A percentile compares a stretch with the other conserved stretches of the same genome.
These are phyloP conservation scores for Ustilago curta DNA, from an alignment of 1,284 basidiomycete species.

Conservation along the genomic window DNA sequence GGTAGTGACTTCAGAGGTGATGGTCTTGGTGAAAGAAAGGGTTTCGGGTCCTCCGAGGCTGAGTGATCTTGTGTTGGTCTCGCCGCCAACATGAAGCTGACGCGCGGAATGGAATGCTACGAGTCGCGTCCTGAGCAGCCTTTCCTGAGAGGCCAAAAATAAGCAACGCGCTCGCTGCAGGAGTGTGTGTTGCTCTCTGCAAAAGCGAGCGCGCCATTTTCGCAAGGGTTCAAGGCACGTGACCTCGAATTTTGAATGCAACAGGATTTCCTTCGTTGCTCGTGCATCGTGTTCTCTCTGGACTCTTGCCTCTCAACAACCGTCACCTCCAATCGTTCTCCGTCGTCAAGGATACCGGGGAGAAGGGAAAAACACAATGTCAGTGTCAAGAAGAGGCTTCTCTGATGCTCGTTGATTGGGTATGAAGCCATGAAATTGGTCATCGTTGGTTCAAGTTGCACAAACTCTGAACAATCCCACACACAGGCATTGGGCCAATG, in stretches of 20 bases:
- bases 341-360: not conserved
- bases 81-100: not conserved
- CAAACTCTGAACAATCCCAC: not conserved
- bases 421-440: not conserved
- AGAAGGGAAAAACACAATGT: not conserved
- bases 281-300: not conserved
- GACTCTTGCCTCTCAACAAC: not conserved
- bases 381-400: no score
- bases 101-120: conserved; percentile 5
- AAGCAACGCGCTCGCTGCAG: conserved; percentile 11
- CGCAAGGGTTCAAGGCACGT: conserved; percentile 18
- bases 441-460: not conserved
- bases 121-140: conserved; percentile 26
- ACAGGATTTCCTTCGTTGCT: not conserved
- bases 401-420: not conserved
- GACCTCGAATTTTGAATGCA: conserved; percentile 16
- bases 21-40: not conserved
- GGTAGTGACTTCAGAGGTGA: not conserved
- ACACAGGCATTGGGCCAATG: not conserved
- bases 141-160: conserved; percentile 2
- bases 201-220: conserved; percentile 19
- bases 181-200: conserved; percentile 48
- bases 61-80: conserved; percentile 39
- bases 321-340: not conserved
- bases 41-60: conserved; percentile 6